These are phyloP conservation scores for Striga hermonthica DNA, from an alignment of 305 asterid species.

Conservation along the genomic window DNA sequence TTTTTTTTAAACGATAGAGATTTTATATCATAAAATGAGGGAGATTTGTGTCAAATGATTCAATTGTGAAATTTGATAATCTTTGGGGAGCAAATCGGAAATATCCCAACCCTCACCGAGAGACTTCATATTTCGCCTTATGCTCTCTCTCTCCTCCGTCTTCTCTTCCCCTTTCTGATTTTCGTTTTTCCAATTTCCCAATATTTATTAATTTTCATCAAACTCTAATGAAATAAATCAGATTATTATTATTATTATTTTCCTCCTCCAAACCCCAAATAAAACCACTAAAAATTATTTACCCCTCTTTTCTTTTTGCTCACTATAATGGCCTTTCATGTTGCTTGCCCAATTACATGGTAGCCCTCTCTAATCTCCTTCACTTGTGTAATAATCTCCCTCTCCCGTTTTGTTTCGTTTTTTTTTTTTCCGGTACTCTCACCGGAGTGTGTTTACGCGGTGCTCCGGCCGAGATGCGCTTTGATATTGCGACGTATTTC, in stretches of 20 bases:
- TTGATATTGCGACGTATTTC: constrained; percentile 32
- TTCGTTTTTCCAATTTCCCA: constrained; percentile 30
- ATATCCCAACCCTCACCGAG: too few species aligned
- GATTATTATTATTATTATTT: not conserved
- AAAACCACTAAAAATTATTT: constrained; percentile 28
- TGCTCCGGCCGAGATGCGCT: constrained; percentile 29
- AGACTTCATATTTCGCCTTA: not conserved
- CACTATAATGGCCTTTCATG: constrained; percentile 57
- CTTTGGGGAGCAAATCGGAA: too few species aligned
- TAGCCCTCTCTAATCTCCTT: constrained; percentile 27
- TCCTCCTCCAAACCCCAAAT: constrained; percentile 24
- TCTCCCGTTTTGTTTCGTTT: constrained; percentile 18
- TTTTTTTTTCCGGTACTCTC: not conserved
- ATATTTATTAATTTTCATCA: constrained; percentile 22
- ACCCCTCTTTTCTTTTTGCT: constrained; percentile 24
- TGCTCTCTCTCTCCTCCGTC: not conserved
- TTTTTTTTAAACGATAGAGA: too few species aligned
- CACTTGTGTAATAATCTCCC: constrained; percentile 27
- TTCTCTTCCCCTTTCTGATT: not conserved
- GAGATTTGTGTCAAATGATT: too few species aligned
- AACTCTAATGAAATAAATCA: constrained; percentile 22
- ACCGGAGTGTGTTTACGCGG: constrained; percentile 38
- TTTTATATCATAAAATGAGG: too few species aligned
- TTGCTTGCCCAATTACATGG: constrained; percentile 98
- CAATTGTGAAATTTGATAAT: too few species aligned